Evolutionary conservation across 352 stramenopile genomes (phyloP).

Genomic region (Globisporangium heterothallicum): DNA sequence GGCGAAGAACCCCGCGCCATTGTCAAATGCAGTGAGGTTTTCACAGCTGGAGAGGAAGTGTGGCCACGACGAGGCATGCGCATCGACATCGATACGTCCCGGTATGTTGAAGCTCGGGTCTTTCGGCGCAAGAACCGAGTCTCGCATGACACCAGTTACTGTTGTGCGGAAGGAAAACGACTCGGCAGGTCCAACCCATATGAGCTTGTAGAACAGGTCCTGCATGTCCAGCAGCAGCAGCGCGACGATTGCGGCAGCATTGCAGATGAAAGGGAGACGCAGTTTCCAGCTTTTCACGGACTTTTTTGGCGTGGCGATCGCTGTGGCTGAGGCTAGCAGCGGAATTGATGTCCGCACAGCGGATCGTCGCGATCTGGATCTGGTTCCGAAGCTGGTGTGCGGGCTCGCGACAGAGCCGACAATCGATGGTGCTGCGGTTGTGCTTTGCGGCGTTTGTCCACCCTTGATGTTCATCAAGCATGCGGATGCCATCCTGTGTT

Average conservation of each 20-base stretch:
- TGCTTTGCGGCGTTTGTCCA: too few species aligned
- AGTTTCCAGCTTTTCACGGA: constrained; percentile 8
- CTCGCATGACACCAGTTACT: constrained; percentile 10
- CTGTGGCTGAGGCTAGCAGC: constrained; percentile 7
- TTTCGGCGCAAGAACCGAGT: constrained; percentile 4
- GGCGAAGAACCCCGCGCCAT: constrained; percentile 17
- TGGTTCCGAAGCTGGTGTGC: too few species aligned
- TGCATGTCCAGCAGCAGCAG: constrained; percentile 17
- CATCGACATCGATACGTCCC: not conserved
- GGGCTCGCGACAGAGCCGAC: too few species aligned
- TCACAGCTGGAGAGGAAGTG: constrained; percentile 17
- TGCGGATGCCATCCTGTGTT: too few species aligned
- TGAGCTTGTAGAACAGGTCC: constrained; percentile 24
- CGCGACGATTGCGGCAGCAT: constrained; percentile 2
- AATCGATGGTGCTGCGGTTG: too few species aligned
- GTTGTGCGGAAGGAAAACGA: constrained; percentile 17
- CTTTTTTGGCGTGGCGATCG: constrained; percentile 10
- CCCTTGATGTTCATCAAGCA: too few species aligned
- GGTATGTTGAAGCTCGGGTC: not conserved
- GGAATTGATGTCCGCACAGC: constrained; percentile 1
- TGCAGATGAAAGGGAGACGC: constrained; percentile 5
- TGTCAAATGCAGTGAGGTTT: constrained; percentile 13
- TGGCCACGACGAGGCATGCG: constrained; percentile 15
- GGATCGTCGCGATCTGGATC: too few species aligned
- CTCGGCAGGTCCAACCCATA: constrained; percentile 22